Percentiles rank a stretch among this genome's conserved stretches.
Evolutionary conservation across 768 basidiomycete genomes (phyloP).

Genomic region (Trametes cingulata): DNA sequence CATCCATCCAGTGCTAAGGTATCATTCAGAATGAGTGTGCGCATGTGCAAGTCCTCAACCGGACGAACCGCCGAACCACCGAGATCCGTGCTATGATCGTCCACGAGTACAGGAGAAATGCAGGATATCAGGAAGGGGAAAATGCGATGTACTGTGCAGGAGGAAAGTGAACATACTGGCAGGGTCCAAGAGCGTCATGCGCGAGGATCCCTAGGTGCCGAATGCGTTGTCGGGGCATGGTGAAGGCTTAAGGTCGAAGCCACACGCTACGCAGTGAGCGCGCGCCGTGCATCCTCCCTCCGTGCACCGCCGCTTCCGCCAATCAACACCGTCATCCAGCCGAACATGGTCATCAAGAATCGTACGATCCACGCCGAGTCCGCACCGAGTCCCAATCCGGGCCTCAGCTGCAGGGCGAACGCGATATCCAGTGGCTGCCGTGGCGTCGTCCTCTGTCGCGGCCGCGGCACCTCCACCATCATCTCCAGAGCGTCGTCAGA

Average conservation of each 20-base stretch:
- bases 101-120: neutral
- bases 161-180: neutral
- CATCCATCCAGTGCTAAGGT: conserved; percentile 4
- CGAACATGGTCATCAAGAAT: conserved; percentile 78
- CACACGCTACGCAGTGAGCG: conserved; percentile 6
- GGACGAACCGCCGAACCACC: neutral
- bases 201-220: neutral
- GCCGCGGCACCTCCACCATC: conserved; percentile 13
- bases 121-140: conserved; percentile 5
- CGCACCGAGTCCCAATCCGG: conserved; percentile 67
- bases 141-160: neutral
- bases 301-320: conserved; percentile 19
- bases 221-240: neutral
- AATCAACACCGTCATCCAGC: conserved; percentile 68
- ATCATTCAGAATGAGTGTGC: conserved; percentile 6
- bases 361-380: conserved; percentile 80
- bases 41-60: conserved; percentile 3
- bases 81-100: neutral
- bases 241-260: neutral
- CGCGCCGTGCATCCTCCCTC: conserved; percentile 3
- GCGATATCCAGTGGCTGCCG: conserved; percentile 54
- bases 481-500: conserved; percentile 21
- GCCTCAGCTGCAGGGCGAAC: conserved; percentile 76
- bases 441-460: conserved; percentile 23
- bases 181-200: neutral